A percentile compares a stretch with the other conserved stretches of the same genome.
Conservation (phyloP, 306 rosid species). For the Vigna mungo region DNA sequence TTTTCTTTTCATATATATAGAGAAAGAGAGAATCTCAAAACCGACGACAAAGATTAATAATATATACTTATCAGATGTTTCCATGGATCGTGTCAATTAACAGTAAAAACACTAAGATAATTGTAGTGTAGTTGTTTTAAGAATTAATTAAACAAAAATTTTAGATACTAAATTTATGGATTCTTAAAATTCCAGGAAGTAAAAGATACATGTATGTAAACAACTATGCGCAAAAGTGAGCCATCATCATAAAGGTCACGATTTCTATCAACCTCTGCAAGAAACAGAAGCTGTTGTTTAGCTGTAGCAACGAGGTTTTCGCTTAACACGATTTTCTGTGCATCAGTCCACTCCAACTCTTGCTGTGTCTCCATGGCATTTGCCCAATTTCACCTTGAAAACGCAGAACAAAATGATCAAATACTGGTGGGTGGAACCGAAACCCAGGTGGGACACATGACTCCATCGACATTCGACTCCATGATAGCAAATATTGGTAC, state of each 20-base stretch:
- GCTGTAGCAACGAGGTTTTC: constrained; percentile 49
- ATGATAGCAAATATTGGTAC: too few relatives aligned
- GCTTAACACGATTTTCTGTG: constrained; percentile 43
- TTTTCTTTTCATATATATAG: too few relatives aligned
- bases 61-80: too few relatives aligned
- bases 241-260: constrained; percentile 48
- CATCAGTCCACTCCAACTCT: constrained; percentile 54
- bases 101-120: too few relatives aligned
- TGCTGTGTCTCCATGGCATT: constrained; percentile 41
- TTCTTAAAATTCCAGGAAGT: background rate
- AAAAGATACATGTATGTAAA: constrained; percentile 13
- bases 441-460: too few relatives aligned
- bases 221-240: constrained; percentile 42
- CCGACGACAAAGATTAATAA: too few relatives aligned
- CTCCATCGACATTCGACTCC: too few relatives aligned
- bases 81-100: too few relatives aligned
- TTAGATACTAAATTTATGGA: background rate
- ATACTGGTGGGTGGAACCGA: too few relatives aligned
- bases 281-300: constrained; percentile 53
- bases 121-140: too few relatives aligned
- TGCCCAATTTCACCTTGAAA: constrained; percentile 11
- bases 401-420: background rate
- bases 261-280: constrained; percentile 52
- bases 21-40: too few relatives aligned
- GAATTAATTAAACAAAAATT: too few relatives aligned